phyloP scores from a whole-genome alignment of 805 yeast species.

The Priceomyces melissophilus region DNA sequence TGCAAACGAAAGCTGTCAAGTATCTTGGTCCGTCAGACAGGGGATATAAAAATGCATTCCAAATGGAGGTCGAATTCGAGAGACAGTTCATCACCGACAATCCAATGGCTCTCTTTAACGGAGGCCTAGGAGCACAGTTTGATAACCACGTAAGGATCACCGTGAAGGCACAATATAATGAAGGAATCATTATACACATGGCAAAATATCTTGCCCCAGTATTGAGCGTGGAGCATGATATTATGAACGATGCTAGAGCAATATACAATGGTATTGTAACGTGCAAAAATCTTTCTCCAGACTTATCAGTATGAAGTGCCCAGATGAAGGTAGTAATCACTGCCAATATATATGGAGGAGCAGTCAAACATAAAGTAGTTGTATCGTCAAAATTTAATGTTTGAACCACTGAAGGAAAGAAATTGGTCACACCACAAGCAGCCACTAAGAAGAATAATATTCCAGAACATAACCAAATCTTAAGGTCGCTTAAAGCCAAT shows the following conservation, averaged over 20 bases:
- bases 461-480: slow-evolving; percentile 47
- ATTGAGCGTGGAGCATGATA: slow-evolving; percentile 48
- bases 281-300: slow-evolving; percentile 54
- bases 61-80: slow-evolving; percentile 54
- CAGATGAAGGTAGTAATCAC: slow-evolving; percentile 49
- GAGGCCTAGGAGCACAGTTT: slow-evolving; percentile 54
- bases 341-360: slow-evolving; percentile 55
- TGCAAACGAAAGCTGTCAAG: slow-evolving; percentile 44
- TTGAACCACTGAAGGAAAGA: slow-evolving; percentile 58
- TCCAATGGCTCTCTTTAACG: slow-evolving; percentile 57
- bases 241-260: slow-evolving; percentile 44
- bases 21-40: slow-evolving; percentile 43
- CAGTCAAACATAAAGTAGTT: slow-evolving; percentile 53
- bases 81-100: slow-evolving; percentile 55
- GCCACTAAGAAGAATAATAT: slow-evolving; percentile 47
- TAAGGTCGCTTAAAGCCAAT: slow-evolving; percentile 37
- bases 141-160: slow-evolving; percentile 55
- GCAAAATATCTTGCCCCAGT: slow-evolving; percentile 58
- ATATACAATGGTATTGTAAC: slow-evolving; percentile 40
- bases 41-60: slow-evolving; percentile 54
- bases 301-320: slow-evolving; percentile 54
- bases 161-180: slow-evolving; percentile 52
- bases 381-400: slow-evolving; percentile 50
- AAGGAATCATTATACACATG: slow-evolving; percentile 58
- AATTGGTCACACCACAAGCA: slow-evolving; percentile 59